Base-by-base conservation (phyloP, 768 basidiomycete species). In the Serendipita vermifera region DNA sequence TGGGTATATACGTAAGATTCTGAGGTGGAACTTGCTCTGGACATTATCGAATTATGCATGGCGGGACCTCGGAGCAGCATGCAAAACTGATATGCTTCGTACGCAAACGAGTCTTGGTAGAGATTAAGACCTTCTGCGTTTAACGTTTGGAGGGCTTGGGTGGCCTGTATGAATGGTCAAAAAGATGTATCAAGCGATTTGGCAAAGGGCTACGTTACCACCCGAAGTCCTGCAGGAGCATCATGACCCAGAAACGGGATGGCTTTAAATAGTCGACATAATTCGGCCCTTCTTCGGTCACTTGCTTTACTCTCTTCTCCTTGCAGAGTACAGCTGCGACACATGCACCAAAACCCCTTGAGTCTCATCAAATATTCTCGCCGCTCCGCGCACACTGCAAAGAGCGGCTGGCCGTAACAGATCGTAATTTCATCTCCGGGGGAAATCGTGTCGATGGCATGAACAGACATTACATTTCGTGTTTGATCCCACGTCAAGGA, bases 401-500 rank as follows among this genome's bases (percentile, higher is more conserved):
- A 51, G 24, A 51, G 7, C 5, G 46, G 46, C 46, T 51, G 46
- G 17, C 46, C 46, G 58, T 63, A 63, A 14, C 58, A 58, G 58
- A 63, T 63, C 11, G 57, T 55, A 55, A 63, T n/a, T 31, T 63
- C 62, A 1, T 51, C 14, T 20, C 40, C 54, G n/a, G 33, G 0
- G 26, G 55, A 33, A 29, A 61, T 53, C 17, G 15, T 4, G 3
- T 55, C 15, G 15, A 57, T 51, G 20, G 62, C 55, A 57, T 55
- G 61, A n/a, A 63, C 55, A 27, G 61, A 59, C 57, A 63, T 59
- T 27, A 58, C 57, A 22, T 15, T n/a, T n/a, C 46, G 46, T 31
- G 24, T 20, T 29, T 51, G 24, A 46, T 68, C 64, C 67, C 67
- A 68, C 22, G 39, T 53, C 17, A 60, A 61, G 39, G 56, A 61